These are phyloP conservation scores for Nemania sp. DNA, from an alignment of 2,329 filamentous ascomycete species.

Conservation along the genomic window DNA sequence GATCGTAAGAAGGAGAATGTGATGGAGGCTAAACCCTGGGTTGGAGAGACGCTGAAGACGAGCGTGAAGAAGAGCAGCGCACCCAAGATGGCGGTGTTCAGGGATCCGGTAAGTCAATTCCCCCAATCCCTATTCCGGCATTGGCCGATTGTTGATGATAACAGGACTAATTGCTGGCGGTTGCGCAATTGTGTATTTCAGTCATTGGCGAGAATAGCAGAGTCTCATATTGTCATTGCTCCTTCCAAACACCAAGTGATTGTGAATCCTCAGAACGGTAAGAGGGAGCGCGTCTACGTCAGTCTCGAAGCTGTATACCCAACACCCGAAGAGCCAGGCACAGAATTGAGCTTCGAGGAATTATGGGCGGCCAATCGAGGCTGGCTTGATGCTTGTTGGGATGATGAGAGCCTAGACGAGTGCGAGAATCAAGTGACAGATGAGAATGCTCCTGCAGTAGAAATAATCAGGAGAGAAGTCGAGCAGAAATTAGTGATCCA, in stretches of 20 bases:
- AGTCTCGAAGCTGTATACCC: slow-evolving; percentile 86
- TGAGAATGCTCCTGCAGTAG: slow-evolving; percentile 32
- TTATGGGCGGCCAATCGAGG: slow-evolving; percentile 78
- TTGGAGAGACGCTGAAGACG: slow-evolving; percentile 84
- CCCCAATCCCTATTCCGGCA: slow-evolving; percentile 41
- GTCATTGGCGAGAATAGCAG: slow-evolving; percentile 63
- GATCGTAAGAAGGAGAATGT: slow-evolving; percentile 94
- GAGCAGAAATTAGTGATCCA: slow-evolving; percentile 48
- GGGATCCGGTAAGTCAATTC: slow-evolving; percentile 81
- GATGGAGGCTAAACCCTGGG: slow-evolving; percentile 86
- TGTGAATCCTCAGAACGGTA: slow-evolving; percentile 79
- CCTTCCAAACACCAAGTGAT: slow-evolving; percentile 76
- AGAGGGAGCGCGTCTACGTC: slow-evolving; percentile 84
- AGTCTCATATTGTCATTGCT: slow-evolving; percentile 67
- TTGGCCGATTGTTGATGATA: slow-evolving; percentile 78
- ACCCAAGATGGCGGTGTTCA: slow-evolving; percentile 89
- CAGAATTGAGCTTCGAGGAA: slow-evolving; percentile 90
- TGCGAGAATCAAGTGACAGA: slow-evolving; percentile 24
- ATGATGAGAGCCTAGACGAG: slow-evolving; percentile 43
- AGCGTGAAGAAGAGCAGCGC: slow-evolving; percentile 77
- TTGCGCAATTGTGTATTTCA: slow-evolving; percentile 51
- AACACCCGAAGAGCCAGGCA: slow-evolving; percentile 67
- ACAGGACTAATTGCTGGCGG: slow-evolving; percentile 86
- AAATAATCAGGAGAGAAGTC: slow-evolving; percentile 35
- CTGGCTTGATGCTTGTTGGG: slow-evolving; percentile 63